Evolutionary conservation across 2,329 filamentous ascomycete species (phyloP).

Genomic region (Pestalotiopsis sp.): DNA sequence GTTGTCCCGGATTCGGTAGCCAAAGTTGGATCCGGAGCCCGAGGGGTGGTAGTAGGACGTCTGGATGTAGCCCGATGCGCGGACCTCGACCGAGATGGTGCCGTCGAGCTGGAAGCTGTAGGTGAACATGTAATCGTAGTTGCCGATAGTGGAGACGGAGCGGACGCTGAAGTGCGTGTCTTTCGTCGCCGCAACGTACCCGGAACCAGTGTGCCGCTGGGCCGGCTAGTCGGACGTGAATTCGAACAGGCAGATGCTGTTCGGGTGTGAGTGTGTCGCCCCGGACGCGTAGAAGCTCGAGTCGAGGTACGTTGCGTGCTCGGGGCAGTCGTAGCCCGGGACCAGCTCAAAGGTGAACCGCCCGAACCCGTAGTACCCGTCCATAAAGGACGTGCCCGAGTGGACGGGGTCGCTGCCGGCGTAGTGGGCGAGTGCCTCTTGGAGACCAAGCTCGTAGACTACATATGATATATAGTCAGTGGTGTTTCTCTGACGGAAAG

Average conservation of each 20-base stretch:
- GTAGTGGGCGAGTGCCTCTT: conserved; percentile 58
- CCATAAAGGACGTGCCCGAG: conserved; percentile 47
- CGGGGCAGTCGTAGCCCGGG: conserved; percentile 54
- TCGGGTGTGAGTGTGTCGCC: conserved; percentile 45
- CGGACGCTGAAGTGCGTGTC: conserved; percentile 44
- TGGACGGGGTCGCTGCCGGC: conserved; percentile 50
- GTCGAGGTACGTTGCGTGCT: conserved; percentile 52
- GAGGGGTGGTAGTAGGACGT: conserved; percentile 42
- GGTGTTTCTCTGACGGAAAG: background rate
- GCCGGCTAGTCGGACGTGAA: conserved; percentile 51
- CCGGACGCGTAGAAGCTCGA: conserved; percentile 45
- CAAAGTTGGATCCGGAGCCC: conserved; percentile 46
- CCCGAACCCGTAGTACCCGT: conserved; percentile 50
- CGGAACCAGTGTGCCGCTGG: conserved; percentile 43
- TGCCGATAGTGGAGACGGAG: conserved; percentile 42
- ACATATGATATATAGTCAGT: background rate
- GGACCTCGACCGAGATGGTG: conserved; percentile 46
- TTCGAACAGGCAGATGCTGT: conserved; percentile 60
- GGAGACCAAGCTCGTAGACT: conserved; percentile 57
- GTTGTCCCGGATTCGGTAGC: conserved; percentile 50
- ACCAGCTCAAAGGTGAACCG: conserved; percentile 47
- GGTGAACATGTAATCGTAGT: conserved; percentile 43
- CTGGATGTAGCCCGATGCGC: conserved; percentile 58
- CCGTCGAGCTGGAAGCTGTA: conserved; percentile 53
- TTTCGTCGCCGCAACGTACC: conserved; percentile 47